Evolutionary conservation across 2,329 filamentous ascomycete genomes (phyloP).

Genomic region (Claviceps pusilla): DNA sequence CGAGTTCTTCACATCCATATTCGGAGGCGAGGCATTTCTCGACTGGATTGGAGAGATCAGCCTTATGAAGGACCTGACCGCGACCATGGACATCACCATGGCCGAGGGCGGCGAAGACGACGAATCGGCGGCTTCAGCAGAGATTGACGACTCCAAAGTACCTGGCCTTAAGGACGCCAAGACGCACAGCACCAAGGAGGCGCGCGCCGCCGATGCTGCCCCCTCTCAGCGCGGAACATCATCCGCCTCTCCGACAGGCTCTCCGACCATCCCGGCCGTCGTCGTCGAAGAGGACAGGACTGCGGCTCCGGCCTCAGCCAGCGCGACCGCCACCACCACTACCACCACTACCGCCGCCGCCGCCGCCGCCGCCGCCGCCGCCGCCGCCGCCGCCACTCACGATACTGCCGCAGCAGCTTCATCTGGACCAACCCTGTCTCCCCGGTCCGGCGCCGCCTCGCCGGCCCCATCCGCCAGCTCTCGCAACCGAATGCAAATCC

Average conservation of each 20-base stretch:
- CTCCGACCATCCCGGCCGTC: constrained; percentile 20
- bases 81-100: constrained; percentile 97
- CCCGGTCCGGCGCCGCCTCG: constrained; percentile 22
- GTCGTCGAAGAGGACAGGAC: constrained; percentile 26
- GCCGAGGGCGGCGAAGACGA: constrained; percentile 48
- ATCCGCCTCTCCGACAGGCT: constrained; percentile 1
- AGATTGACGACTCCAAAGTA: constrained; percentile 33
- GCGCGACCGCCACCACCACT: not conserved
- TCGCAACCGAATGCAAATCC: constrained; percentile 39
- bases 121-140: constrained; percentile 19
- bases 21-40: constrained; percentile 86
- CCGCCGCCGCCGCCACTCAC: constrained; percentile 4
- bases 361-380: not conserved
- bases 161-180: constrained; percentile 42
- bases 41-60: constrained; percentile 98
- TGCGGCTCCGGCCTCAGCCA: constrained; percentile 6
- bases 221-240: constrained; percentile 8
- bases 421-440: constrained; percentile 11
- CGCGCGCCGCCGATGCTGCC: constrained; percentile 13
- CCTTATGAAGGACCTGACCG: constrained; percentile 94
- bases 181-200: constrained; percentile 36
- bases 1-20: constrained; percentile 98
- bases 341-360: no score
- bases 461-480: constrained; percentile 28
- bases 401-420: constrained; percentile 5